phyloP scores from a whole-genome alignment of 129 eudicot genomes.

The Dittrichia graveolens region DNA sequence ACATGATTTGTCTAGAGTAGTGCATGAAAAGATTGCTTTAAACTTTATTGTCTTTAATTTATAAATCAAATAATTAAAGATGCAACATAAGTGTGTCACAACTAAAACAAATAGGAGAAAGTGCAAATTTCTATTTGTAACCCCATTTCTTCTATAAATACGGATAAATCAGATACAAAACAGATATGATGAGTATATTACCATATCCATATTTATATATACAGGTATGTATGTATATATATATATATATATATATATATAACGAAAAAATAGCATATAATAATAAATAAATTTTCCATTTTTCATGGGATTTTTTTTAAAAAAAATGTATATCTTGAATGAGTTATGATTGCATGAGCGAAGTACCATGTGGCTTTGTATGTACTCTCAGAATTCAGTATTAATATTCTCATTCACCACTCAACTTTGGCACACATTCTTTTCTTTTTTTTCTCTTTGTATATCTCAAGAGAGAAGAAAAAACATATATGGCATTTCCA shows the following conservation, averaged over 20 bases:
- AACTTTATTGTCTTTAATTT: slow-evolving; percentile 37
- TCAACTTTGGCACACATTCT: slow-evolving; percentile 34
- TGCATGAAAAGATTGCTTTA: slow-evolving; percentile 41
- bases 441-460: slow-evolving; percentile 26
- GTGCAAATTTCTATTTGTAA: slow-evolving; percentile 14
- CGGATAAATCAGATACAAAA: slow-evolving; percentile 15
- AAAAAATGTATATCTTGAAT: slow-evolving; percentile 13
- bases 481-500: slow-evolving; percentile 35
- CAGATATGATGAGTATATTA: background rate
- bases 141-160: slow-evolving; percentile 23
- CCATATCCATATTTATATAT: slow-evolving; percentile 12
- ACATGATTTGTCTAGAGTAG: slow-evolving; percentile 26
- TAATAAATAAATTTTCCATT: slow-evolving; percentile 1
- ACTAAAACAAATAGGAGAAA: slow-evolving; percentile 33
- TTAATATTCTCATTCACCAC: slow-evolving; percentile 39
- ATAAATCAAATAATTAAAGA: slow-evolving; percentile 9
- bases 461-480: slow-evolving; percentile 25
- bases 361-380: slow-evolving; percentile 43
- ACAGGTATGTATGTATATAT: too few species aligned
- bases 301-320: background rate
- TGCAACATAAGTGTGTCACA: slow-evolving; percentile 43
- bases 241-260: background rate
- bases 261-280: slow-evolving; percentile 9
- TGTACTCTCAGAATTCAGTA: slow-evolving; percentile 39
- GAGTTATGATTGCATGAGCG: slow-evolving; percentile 43